Conservation (phyloP, 1,284 basidiomycete genomes). For the Trichosporon ovoides region DNA sequence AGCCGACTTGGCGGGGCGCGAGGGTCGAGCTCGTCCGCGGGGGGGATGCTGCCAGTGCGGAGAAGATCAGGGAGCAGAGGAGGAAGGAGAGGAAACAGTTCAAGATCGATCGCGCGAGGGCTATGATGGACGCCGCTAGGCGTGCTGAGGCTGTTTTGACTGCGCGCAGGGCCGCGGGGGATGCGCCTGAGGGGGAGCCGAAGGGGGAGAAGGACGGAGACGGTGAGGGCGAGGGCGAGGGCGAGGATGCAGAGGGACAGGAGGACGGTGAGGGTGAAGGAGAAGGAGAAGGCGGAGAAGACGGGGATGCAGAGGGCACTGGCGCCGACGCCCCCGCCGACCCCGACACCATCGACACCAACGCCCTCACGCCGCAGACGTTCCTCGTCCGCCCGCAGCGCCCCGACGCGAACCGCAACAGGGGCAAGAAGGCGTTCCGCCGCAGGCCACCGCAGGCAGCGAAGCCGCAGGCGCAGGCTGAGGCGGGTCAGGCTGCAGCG, state of each 20-base stretch:
- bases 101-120: slow-evolving; percentile 69
- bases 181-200: slow-evolving; percentile 8
- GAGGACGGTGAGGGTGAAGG: background rate
- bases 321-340: background rate
- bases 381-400: slow-evolving; percentile 46
- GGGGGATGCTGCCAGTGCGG: slow-evolving; percentile 46
- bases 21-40: slow-evolving; percentile 60
- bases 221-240: background rate
- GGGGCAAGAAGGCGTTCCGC: slow-evolving; percentile 40
- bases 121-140: slow-evolving; percentile 47
- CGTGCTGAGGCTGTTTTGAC: slow-evolving; percentile 47
- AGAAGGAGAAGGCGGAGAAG: slow-evolving; percentile 13
- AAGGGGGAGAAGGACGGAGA: slow-evolving; percentile 1
- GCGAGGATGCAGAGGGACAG: slow-evolving; percentile 10
- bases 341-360: slow-evolving; percentile 19
- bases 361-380: slow-evolving; percentile 43
- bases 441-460: slow-evolving; percentile 24
- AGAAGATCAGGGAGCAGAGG: slow-evolving; percentile 79
- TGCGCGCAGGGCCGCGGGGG: slow-evolving; percentile 20
- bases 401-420: slow-evolving; percentile 43
- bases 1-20: slow-evolving; percentile 83
- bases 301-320: slow-evolving; percentile 10
- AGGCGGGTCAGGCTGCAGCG: background rate
- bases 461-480: background rate
- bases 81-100: slow-evolving; percentile 79